Evolutionary conservation across 202 grass and related monocot species (phyloP).

Genomic region (Hordeum pubiflorum): DNA sequence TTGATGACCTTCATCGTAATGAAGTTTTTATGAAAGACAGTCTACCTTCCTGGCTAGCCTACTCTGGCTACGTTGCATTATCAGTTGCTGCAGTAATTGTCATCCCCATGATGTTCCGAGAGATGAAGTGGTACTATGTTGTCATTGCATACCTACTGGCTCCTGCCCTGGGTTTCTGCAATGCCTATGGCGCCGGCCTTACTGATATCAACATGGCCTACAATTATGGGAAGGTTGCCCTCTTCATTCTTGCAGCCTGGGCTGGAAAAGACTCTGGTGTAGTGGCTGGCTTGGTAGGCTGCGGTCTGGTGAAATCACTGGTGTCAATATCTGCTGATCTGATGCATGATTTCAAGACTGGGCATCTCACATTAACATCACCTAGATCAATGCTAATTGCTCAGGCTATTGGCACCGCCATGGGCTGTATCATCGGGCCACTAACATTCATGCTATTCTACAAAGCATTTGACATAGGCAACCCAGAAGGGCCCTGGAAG

Average conservation of each 20-base stretch:
- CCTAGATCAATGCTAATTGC: constrained; percentile 84
- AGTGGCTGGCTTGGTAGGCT: constrained; percentile 73
- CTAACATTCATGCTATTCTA: constrained; percentile 89
- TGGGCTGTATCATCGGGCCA: constrained; percentile 82
- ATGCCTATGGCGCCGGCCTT: constrained; percentile 85
- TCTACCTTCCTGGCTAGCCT: constrained; percentile 66
- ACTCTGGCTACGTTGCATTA: constrained; percentile 48
- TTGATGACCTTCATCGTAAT: constrained; percentile 51
- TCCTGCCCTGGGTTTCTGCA: constrained; percentile 83
- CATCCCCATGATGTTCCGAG: constrained; percentile 76
- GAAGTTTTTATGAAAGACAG: constrained; percentile 64
- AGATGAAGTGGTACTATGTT: constrained; percentile 94
- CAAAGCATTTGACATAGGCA: constrained; percentile 88
- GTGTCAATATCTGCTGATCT: constrained; percentile 87
- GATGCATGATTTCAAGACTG: constrained; percentile 98
- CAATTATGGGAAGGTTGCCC: constrained; percentile 82
- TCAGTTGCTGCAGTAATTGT: constrained; percentile 36
- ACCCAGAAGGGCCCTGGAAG: constrained; percentile 85
- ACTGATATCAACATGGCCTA: constrained; percentile 99
- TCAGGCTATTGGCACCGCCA: constrained; percentile 80
- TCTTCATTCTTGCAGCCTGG: constrained; percentile 79
- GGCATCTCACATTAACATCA: constrained; percentile 85
- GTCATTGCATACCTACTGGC: constrained; percentile 77
- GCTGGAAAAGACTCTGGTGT: constrained; percentile 82
- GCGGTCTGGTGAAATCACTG: constrained; percentile 89